Base-by-base conservation (phyloP, 371 early-diverging fungal genomes). In the Lichtheimia corymbifera region DNA sequence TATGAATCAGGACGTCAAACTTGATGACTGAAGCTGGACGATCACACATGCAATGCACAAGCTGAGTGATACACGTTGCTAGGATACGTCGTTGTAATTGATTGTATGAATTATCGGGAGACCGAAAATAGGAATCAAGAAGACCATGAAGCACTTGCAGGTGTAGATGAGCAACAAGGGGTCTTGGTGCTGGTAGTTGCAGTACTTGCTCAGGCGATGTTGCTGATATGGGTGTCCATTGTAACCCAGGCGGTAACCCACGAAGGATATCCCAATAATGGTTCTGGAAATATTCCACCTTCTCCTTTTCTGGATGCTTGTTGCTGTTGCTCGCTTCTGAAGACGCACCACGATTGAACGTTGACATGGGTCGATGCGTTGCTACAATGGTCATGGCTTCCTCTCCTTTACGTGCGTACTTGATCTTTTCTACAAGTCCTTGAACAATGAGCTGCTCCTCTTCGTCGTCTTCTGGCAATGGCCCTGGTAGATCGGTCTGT, bases 51-150 rank as follows among this genome's bases (percentile, higher is more conserved):
- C 60, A 62, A 53, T 76, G 58, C 5, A 63, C 68, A 5, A 76
- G 65, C 14, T 76, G 76, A 12, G 76, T 76, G 27, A 73, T 71
- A 51, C 68, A 64, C 5, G 76, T 53, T 1, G 73, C 73, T 7
- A 66, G 59, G 12, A 73, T 55, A 35, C 63, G 61, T 47, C 62
- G 61, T 47, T 76, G 76, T 17, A 61, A 63, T 18, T 61, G 60
- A 20, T 59, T 59, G 12, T 50, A 59, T 9, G 71, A 61, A 57
- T 58, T 66, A 9, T 54, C 56, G 2, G 68, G 64, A 24, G 66
- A n/a, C 41, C 56, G 60, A 11, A 50, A 40, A 9, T 73, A 25
- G 15, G 69, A 14, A 30, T 63, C 65, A 1, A 76, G 51, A 2
- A 59, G 18, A 18, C 61, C 40, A 14, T 62, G 20, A 24, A 73